phyloP scores from a whole-genome alignment of 371 early-diverging fungal species.

The Mucor racemosus region DNA sequence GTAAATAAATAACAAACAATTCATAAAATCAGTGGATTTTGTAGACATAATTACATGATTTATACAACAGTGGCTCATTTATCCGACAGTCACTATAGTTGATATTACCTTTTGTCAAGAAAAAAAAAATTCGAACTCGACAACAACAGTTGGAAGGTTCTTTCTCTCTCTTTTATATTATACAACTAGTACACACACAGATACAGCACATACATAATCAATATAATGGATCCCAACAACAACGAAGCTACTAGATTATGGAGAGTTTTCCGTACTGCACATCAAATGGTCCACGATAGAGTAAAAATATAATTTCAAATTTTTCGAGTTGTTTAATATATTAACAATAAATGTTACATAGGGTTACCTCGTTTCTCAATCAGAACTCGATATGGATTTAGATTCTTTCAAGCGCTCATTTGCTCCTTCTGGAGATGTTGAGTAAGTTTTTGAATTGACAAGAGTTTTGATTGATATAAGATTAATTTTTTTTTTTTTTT shows the following conservation, averaged over 20 bases:
- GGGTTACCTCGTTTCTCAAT: constrained; percentile 85
- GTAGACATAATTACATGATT: no score
- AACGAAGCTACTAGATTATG: constrained; percentile 76
- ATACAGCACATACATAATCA: neutral
- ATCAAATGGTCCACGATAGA: constrained; percentile 89
- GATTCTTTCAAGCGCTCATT: constrained; percentile 79
- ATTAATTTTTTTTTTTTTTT: neutral
- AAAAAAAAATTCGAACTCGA: constrained; percentile 7
- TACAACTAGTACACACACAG: neutral
- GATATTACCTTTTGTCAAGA: neutral
- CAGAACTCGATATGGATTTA: constrained; percentile 84
- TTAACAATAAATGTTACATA: constrained; percentile 32
- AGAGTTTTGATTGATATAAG: neutral
- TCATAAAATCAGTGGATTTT: no score
- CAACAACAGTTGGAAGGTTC: no score
- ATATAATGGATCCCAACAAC: constrained; percentile 59
- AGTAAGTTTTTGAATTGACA: constrained; percentile 56
- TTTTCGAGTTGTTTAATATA: neutral
- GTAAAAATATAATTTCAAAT: constrained; percentile 34
- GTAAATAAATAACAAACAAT: no score
- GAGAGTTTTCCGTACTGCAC: constrained; percentile 88
- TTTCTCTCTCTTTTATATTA: neutral
- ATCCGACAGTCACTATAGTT: neutral
- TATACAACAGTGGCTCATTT: neutral
- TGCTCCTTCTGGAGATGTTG: constrained; percentile 77